Percentiles rank a stretch among this genome's conserved stretches.
These are phyloP conservation scores for Trametes cingulata DNA, from an alignment of 768 basidiomycete species.

Conservation along the genomic window DNA sequence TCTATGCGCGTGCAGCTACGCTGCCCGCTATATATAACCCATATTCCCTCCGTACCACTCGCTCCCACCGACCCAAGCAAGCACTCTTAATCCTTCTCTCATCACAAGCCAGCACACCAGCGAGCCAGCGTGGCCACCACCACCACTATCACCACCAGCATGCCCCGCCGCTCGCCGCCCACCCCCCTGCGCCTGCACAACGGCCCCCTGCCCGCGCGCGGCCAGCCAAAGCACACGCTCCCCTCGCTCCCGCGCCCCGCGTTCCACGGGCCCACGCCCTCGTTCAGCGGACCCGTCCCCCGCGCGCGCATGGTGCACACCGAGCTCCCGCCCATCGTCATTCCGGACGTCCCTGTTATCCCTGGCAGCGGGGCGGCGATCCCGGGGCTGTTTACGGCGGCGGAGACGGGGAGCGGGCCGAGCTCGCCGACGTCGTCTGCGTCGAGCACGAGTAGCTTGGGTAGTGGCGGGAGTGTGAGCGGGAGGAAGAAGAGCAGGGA, in stretches of 20 bases:
- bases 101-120: background rate
- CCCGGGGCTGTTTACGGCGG: background rate
- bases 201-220: conserved; percentile 65
- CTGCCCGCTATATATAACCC: conserved; percentile 2
- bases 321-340: conserved; percentile 14
- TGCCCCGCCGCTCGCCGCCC: conserved; percentile 72
- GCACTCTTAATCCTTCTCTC: background rate
- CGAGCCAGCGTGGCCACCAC: background rate
- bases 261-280: conserved; percentile 27
- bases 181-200: conserved; percentile 59
- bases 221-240: conserved; percentile 61
- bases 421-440: conserved; percentile 22
- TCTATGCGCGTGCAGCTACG: background rate
- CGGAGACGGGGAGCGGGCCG: conserved; percentile 14
- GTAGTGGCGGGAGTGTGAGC: background rate
- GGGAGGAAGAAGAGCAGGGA: conserved; percentile 17
- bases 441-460: background rate
- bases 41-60: background rate
- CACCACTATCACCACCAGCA: conserved; percentile 31
- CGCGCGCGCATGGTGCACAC: conserved; percentile 24
- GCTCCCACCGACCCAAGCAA: background rate
- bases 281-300: conserved; percentile 17
- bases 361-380: background rate
- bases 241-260: conserved; percentile 64
- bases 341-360: background rate